Base-by-base conservation (phyloP, 2,329 filamentous ascomycete species). In the Penicillium sp. region DNA sequence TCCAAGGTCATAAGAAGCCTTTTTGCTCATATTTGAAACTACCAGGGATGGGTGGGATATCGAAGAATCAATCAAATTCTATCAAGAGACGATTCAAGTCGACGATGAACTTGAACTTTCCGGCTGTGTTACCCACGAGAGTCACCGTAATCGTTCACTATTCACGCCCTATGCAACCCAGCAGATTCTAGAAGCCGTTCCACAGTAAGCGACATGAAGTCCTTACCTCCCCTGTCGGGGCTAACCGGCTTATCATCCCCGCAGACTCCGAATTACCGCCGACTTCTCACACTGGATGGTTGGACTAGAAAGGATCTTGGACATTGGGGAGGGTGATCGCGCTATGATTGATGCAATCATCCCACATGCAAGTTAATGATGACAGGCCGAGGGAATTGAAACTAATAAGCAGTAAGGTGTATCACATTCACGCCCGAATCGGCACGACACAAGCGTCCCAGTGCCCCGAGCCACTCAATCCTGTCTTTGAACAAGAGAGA, bases 401-500 rank as follows among this genome's bases (percentile, higher is more conserved):
- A 38, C 38, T 62, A 22, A 62, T 13, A 13, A 19, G 19, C 17
- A 26, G 15, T 6, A 13, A 77, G 75, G 75, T 77, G 13, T 62
- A 70, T 30, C 75, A 78, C 47, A 75, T 77, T 24, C 76, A 78
- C 55, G 66, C 75, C 1, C 68, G 76, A 28, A 76, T 76, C 19
- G 74, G 76, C 17, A 78, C 75, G 10, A 76, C 75, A 2, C 75
- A 78, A 33, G 71, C 75, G 0, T 77, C 76, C 0, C 76, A 78
- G 50, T 77, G 75, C 28, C 74, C 75, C 0, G 75, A 78, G 4
- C 76, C 76, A 2, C 67, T 70, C 1, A 69, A 76, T 35, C 68
- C 70, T 0, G 59, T 65, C 22, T 78, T 75, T 33, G 60, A 64
- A 4, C 54, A 68, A 1, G 75, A 78, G 54, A 63, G 71, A 37